Percentiles rank a stretch among this genome's conserved stretches.
These are phyloP conservation scores for Fulvia fulva DNA, from an alignment of 2,329 filamentous ascomycete species.

Conservation along the genomic window DNA sequence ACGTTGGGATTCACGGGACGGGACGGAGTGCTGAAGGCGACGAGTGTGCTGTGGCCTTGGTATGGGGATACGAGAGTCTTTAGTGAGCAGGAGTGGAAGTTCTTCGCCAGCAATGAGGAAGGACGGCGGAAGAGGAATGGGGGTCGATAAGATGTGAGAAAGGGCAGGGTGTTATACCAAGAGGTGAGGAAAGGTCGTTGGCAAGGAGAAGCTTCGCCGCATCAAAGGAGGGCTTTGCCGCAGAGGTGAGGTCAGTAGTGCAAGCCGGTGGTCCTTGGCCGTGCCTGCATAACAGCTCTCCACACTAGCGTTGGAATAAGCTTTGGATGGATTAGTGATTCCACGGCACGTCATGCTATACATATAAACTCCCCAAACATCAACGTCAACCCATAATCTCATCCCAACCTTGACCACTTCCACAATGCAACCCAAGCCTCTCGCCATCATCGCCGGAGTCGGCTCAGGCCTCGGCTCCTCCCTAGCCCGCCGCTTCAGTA, in stretches of 20 bases:
- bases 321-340: neutral
- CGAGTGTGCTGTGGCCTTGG: neutral
- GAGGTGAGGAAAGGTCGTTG: neutral
- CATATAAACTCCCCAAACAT: neutral
- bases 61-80: slow-evolving; percentile 7
- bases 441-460: slow-evolving; percentile 64
- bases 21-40: neutral
- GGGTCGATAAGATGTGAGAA: neutral
- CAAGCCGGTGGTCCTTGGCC: neutral
- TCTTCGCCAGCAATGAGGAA: neutral
- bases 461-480: slow-evolving; percentile 63
- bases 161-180: neutral
- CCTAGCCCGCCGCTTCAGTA: slow-evolving; percentile 55
- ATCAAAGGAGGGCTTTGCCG: no score
- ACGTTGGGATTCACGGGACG: neutral
- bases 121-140: neutral
- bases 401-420: neutral
- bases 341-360: neutral
- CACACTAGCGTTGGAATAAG: neutral
- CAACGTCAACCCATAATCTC: neutral
- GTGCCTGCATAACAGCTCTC: neutral
- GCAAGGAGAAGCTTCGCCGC: no score
- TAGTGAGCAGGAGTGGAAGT: neutral
- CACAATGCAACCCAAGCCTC: slow-evolving; percentile 34
- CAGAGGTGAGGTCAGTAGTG: no score